phyloP scores from a whole-genome alignment of 2,329 filamentous ascomycete species.

The Neocatenulostroma microsporum region DNA sequence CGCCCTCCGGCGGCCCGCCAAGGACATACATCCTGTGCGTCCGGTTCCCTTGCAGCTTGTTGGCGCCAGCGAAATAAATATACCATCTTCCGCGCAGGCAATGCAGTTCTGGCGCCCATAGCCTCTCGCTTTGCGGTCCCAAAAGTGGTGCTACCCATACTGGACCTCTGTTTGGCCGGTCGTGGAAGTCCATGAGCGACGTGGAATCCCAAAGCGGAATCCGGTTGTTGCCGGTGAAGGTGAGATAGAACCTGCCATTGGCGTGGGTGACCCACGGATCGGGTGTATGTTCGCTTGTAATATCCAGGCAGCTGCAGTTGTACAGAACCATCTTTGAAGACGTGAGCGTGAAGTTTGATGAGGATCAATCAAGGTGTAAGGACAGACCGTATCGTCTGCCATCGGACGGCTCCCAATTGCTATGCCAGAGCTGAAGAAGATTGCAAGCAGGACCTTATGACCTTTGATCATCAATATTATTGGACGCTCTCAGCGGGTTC shows the following conservation, averaged over 20 bases:
- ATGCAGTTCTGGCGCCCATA: constrained; percentile 53
- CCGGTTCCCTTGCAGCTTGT: constrained; percentile 37
- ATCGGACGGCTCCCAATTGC: too few species aligned
- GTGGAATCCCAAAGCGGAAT: constrained; percentile 40
- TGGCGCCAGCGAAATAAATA: constrained; percentile 42
- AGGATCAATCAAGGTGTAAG: too few species aligned
- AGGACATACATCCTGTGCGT: constrained; percentile 42
- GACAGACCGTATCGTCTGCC: too few species aligned
- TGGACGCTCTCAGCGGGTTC: too few species aligned
- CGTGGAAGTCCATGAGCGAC: constrained; percentile 34
- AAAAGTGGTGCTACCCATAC: constrained; percentile 30
- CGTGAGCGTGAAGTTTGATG: too few species aligned
- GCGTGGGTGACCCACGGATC: constrained; percentile 38
- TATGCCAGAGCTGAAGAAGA: too few species aligned
- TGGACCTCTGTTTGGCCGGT: constrained; percentile 30
- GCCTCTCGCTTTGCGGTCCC: constrained; percentile 14
- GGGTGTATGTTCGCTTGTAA: constrained; percentile 34
- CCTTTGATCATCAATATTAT: too few species aligned
- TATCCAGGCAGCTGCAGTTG: constrained; percentile 34
- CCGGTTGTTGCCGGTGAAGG: constrained; percentile 38
- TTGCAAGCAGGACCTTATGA: too few species aligned
- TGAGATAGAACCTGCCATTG: constrained; percentile 40
- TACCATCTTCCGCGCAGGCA: constrained; percentile 46
- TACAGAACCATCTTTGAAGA: constrained; percentile 13
- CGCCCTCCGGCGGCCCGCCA: constrained; percentile 30